Base-by-base conservation (phyloP, 2,329 filamentous ascomycete species). In the Alternaria consortialis region DNA sequence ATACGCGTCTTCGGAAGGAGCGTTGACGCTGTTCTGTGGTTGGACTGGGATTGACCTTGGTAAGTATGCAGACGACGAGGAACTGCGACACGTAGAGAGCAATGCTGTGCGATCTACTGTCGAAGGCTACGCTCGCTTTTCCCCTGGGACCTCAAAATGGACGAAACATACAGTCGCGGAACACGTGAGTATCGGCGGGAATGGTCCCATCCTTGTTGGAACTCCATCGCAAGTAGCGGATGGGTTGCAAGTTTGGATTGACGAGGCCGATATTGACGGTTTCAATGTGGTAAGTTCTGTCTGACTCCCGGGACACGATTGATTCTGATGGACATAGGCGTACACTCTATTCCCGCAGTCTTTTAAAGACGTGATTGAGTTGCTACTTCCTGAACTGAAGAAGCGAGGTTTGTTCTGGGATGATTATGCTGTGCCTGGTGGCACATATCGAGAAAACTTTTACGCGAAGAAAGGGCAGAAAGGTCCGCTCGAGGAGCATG, bases 11-110 rank as follows among this genome's bases (percentile, higher is more conserved):
- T 81, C 85, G 42, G 90, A 90, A 65, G 90, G 90, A 2, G 90
- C 89, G 0, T 73, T 92, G 58, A 88, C 90, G 1, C 76, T 92
- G 17, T 93, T 92, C 68, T 89, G 89, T 20, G 90, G 90, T 1
- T 93, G 90, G 90, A 92, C 90, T 0, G 90, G 88, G 0, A 88
- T 90, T 47, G 86, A 91, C 71, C 77, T 90, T 25, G 80, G 83
- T 7, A 79, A 83, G 43, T 90, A 89, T 65, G 84, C 79, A 0
- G 87, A 90, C 27, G 87, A 90, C 42, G 84, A 90, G 69, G 88
- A 90, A 72, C 77, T 90, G 52, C 78, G 87, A 12, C 80, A 86
- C 56, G 86, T 89, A n/a, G 83, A 88, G 73, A 85, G 84, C 61
- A 87, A 89, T 72, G 87, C 86, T 0, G 87, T 88, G 52, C 84